phyloP scores from a whole-genome alignment of 2,329 filamentous ascomycete genomes.

The Colletotrichum chrysophilum region DNA sequence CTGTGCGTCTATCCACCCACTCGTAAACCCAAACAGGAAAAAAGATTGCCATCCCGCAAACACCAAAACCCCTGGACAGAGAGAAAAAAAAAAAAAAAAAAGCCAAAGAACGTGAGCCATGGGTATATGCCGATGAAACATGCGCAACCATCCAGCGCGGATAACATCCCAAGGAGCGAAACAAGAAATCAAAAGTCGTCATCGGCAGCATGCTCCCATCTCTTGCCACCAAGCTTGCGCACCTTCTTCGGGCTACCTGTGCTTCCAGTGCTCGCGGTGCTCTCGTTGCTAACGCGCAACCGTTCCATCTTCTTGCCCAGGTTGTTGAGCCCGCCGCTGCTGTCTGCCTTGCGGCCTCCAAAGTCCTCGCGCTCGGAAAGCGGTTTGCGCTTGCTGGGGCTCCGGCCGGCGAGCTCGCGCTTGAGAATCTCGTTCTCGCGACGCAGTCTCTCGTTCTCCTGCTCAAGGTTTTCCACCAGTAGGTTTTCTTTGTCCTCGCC shows the following conservation, averaged over 20 bases:
- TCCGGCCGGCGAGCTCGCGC: constrained; percentile 68
- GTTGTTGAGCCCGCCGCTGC: constrained; percentile 35
- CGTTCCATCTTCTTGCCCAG: constrained; percentile 55
- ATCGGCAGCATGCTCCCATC: constrained; percentile 53
- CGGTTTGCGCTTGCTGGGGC: constrained; percentile 65
- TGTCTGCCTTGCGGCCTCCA: constrained; percentile 24
- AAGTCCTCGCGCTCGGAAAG: constrained; percentile 60
- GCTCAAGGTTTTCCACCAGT: constrained; percentile 67
- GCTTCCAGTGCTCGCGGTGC: constrained; percentile 29
- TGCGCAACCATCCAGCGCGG: background rate
- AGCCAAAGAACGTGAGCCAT: background rate
- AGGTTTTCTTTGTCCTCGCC: constrained; percentile 66
- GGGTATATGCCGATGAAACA: constrained; percentile 17
- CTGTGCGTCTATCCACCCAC: background rate
- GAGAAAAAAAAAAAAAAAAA: background rate
- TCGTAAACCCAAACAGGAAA: background rate
- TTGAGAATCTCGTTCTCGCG: constrained; percentile 69
- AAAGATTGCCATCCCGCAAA: background rate
- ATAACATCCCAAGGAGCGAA: background rate
- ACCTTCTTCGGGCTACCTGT: constrained; percentile 58
- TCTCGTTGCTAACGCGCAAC: constrained; percentile 50
- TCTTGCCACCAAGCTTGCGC: constrained; percentile 50
- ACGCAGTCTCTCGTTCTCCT: constrained; percentile 74
- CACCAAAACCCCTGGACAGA: background rate
- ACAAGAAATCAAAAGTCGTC: constrained; percentile 27